Evolutionary conservation across 148 eudicot genomes (phyloP).

Genomic region (Vaccinium darrowii): DNA sequence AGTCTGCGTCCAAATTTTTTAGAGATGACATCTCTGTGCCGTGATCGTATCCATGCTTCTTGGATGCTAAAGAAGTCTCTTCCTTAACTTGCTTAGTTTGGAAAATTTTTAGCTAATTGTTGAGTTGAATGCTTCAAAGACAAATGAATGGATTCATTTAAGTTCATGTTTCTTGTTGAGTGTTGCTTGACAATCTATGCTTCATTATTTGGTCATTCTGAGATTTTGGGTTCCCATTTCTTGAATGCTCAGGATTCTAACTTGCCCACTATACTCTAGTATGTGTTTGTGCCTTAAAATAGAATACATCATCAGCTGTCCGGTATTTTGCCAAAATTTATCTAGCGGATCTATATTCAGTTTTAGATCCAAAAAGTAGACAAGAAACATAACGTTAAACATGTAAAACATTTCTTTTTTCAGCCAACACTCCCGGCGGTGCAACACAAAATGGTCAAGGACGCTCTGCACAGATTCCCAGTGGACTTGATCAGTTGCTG

Average conservation of each 20-base stretch:
- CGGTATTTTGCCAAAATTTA: background rate
- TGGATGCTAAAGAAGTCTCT: background rate
- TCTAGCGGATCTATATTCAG: background rate
- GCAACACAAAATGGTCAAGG: slow-evolving; percentile 22
- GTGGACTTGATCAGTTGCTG: slow-evolving; percentile 41
- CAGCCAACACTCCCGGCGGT: slow-evolving; percentile 23
- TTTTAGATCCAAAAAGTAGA: background rate
- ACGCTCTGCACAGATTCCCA: slow-evolving; percentile 22
- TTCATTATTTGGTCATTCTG: background rate
- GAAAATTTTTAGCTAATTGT: background rate
- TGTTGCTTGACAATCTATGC: background rate
- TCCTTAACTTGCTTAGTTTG: background rate
- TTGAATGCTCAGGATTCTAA: background rate
- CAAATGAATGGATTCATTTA: background rate
- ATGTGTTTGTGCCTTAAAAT: background rate
- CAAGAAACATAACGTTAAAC: slow-evolving; percentile 5
- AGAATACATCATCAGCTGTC: background rate
- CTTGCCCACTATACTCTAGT: background rate
- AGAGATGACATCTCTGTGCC: background rate
- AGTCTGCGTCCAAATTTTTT: background rate
- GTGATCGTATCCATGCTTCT: background rate
- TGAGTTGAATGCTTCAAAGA: background rate
- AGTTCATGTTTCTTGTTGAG: background rate
- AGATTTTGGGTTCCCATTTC: background rate
- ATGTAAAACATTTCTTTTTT: background rate